Base-by-base conservation (phyloP, 768 basidiomycete species). In the Cantharellus cinnabarinus region DNA sequence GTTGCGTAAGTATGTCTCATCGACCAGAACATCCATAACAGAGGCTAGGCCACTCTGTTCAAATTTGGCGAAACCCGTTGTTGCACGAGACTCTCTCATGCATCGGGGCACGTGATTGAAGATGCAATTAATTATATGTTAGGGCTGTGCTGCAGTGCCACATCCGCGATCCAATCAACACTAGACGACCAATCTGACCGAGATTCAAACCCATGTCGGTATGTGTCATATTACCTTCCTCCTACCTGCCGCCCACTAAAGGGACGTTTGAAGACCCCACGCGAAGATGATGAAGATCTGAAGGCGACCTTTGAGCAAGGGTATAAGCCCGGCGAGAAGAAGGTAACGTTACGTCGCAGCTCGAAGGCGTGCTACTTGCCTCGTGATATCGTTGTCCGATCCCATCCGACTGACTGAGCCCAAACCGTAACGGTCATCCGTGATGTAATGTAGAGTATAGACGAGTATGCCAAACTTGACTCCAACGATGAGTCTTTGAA, bases 401-500 rank as follows among this genome's bases (percentile, higher is more conserved):
- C 20, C 20, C 20, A 29, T 29, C 20, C 20, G 20, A 29, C 20
- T 29, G 20, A 29, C 20, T 29, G 20, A 50, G 56, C 54, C 10
- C 44, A 10, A 29, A 41, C 59, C 41, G 20, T 51, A 65, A 68
- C 55, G 69, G 66, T 2, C 64, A 68, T 61, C 63, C 63, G 10
- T 38, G 52, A 38, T 29, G 29, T 48, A n/a, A 29, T 20, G 57
- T 68, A 87, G 74, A 75, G 77, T 51, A 72, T 84, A 7, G 88
- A 87, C 35, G 88, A 93, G 68, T 87, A 89, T 51, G 84, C 87
- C 35, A 71, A 81, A 42, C 79, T 94, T 50, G 93, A 95, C 71
- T 82, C 84, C 39, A 76, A 85, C 62, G 93, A 97, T 68, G 93
- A 95, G 71, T 89, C 87, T 69, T 77, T 98, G 65, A 82, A 84